phyloP scores from a whole-genome alignment of 164 flowering plant genomes.

The Tetracentron sinense region DNA sequence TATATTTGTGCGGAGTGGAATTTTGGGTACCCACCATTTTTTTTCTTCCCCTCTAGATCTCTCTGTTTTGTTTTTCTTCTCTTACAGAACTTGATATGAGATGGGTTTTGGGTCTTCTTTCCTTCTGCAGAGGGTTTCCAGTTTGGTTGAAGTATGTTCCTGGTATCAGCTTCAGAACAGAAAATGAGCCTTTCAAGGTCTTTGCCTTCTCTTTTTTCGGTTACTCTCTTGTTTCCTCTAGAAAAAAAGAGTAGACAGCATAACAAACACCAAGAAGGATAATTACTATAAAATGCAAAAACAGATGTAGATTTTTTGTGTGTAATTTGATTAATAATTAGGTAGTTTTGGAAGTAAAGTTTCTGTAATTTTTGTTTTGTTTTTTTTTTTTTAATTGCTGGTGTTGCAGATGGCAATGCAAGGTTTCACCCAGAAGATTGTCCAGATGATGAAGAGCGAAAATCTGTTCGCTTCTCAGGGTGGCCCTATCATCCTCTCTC shows the following conservation, averaged over 20 bases:
- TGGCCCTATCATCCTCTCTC: constrained; percentile 78
- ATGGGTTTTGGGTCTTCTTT: neutral
- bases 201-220: neutral
- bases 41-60: neutral
- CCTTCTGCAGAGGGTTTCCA: constrained; percentile 71
- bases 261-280: neutral
- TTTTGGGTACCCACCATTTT: constrained; percentile 52
- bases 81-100: neutral
- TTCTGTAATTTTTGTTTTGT: neutral
- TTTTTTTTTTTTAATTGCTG: neutral
- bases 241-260: neutral
- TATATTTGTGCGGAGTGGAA: constrained; percentile 94
- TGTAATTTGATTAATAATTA: neutral
- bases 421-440: constrained; percentile 66
- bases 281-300: too few relatives aligned
- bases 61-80: neutral
- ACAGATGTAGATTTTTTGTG: too few relatives aligned
- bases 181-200: constrained; percentile 84
- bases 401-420: constrained; percentile 63
- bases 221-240: neutral
- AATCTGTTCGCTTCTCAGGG: constrained; percentile 67
- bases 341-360: neutral
- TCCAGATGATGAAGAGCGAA: constrained; percentile 67
- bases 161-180: constrained; percentile 74
- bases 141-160: constrained; percentile 91